Conservation (phyloP, 23 red algal genomes). For the Gracilaria caudata region DNA sequence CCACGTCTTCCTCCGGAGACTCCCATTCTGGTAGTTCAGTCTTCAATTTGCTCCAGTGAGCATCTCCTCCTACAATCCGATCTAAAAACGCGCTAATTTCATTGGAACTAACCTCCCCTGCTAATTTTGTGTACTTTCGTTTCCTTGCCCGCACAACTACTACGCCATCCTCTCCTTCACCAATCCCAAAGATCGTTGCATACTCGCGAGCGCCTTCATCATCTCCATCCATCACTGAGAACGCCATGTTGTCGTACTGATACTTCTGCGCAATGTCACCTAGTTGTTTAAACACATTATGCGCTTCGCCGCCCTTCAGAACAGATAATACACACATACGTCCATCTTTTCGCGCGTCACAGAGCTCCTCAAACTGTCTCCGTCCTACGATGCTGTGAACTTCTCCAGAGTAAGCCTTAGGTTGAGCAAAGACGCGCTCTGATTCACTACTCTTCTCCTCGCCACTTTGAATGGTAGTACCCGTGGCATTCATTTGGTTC, state of each 20-base stretch:
- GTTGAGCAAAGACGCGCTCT: constrained; percentile 58
- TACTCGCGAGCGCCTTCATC: constrained; percentile 24
- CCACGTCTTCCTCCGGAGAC: background rate
- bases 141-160: constrained; percentile 69
- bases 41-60: constrained; percentile 48
- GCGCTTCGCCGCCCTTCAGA: constrained; percentile 14
- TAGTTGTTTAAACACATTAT: constrained; percentile 8
- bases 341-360: constrained; percentile 72
- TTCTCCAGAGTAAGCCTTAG: constrained; percentile 60
- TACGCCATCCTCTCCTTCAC: constrained; percentile 20
- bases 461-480: background rate
- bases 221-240: constrained; percentile 51
- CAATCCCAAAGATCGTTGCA: constrained; percentile 32
- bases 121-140: constrained; percentile 49
- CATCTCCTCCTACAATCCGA: constrained; percentile 76
- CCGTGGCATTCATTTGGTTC: constrained; percentile 6
- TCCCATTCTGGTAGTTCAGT: constrained; percentile 68
- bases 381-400: constrained; percentile 26
- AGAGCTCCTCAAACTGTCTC: constrained; percentile 55
- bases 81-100: constrained; percentile 67
- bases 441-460: constrained; percentile 23
- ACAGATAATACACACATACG: constrained; percentile 68
- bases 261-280: constrained; percentile 56
- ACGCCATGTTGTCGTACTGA: constrained; percentile 80
- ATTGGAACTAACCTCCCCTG: constrained; percentile 23